Conservation (phyloP, 2,329 filamentous ascomycete genomes). For the Davidsoniella neocaledoniae region DNA sequence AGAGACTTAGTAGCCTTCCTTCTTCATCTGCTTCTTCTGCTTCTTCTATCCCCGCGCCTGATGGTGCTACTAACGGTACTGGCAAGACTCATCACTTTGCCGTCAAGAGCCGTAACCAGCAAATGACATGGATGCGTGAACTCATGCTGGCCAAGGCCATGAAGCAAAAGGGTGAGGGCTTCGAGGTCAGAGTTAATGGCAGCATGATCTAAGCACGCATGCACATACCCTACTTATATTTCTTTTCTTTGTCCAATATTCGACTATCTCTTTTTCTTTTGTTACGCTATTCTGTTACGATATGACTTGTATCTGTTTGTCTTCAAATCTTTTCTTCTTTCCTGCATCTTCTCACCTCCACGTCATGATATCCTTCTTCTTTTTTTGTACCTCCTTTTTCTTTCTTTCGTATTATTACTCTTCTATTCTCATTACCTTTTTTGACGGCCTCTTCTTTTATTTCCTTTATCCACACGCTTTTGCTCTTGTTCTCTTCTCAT, state of each 20-base stretch:
- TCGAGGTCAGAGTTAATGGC: constrained; percentile 67
- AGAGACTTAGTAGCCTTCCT: constrained; percentile 15
- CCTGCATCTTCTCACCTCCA: constrained; percentile 7
- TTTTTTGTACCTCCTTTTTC: constrained; percentile 1
- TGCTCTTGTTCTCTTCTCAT: constrained; percentile 9
- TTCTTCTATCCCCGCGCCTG: constrained; percentile 19
- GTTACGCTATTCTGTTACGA: neutral
- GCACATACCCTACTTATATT: neutral
- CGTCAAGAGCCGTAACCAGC: constrained; percentile 68
- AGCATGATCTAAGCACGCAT: constrained; percentile 42
- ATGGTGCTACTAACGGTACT: constrained; percentile 39
- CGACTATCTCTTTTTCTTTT: constrained; percentile 7
- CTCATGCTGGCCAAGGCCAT: constrained; percentile 79
- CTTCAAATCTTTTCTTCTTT: constrained; percentile 11
- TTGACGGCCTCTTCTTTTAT: neutral
- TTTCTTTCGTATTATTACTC: constrained; percentile 3
- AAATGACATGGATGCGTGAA: constrained; percentile 96
- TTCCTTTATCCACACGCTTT: constrained; percentile 5
- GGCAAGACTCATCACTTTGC: constrained; percentile 90
- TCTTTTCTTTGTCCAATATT: constrained; percentile 7
- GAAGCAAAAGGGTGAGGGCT: constrained; percentile 69
- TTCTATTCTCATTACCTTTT: constrained; percentile 5
- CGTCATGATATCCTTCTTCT: constrained; percentile 9
- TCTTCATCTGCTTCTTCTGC: constrained; percentile 24
- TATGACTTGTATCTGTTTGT: constrained; percentile 10